Conservation (phyloP, 2,329 filamentous ascomycete species). For the Cladosporium colombiae region DNA sequence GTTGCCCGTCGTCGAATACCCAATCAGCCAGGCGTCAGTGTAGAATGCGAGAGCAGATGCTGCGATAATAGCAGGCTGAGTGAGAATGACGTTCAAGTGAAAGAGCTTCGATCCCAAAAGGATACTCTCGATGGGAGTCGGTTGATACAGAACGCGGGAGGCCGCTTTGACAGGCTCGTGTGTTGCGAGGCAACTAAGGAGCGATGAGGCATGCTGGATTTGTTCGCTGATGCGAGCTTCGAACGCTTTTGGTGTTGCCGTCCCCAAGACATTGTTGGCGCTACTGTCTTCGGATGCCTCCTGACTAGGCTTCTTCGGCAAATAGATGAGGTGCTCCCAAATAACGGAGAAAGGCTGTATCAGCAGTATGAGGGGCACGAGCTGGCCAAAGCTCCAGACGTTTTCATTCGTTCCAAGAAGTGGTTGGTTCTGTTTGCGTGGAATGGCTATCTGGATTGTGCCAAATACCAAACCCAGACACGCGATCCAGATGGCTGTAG, state of each 20-base stretch:
- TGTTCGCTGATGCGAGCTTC: neutral
- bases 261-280: neutral
- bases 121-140: neutral
- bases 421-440: slow-evolving; percentile 23
- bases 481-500: slow-evolving; percentile 28
- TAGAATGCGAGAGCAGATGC: neutral
- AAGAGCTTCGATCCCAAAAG: neutral
- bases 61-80: neutral
- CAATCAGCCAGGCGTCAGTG: neutral
- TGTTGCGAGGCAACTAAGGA: neutral
- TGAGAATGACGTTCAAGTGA: neutral
- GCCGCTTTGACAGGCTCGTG: neutral
- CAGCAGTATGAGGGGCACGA: slow-evolving; percentile 30
- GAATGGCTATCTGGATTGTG: slow-evolving; percentile 29
- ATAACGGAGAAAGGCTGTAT: slow-evolving; percentile 29
- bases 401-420: slow-evolving; percentile 13
- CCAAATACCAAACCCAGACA: slow-evolving; percentile 29
- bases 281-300: neutral
- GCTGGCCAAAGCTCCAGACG: slow-evolving; percentile 28
- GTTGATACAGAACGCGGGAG: neutral
- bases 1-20: neutral
- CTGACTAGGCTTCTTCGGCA: neutral
- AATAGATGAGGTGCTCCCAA: slow-evolving; percentile 25
- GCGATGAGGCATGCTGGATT: neutral
- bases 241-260: neutral